phyloP scores from a whole-genome alignment of 164 flowering plant species.

The Sextonia rubra region DNA sequence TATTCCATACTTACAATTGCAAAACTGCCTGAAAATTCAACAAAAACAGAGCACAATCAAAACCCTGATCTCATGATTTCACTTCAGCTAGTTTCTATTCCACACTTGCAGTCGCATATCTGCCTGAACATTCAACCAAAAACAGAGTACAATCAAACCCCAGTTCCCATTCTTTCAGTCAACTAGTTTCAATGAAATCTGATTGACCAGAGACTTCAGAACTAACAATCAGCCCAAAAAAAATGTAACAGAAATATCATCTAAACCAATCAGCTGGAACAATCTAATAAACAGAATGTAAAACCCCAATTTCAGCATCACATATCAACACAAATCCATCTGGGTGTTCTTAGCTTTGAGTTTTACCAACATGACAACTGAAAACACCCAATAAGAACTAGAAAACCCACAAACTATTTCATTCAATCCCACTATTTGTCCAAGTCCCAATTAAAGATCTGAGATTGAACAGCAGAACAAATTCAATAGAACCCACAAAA shows the following conservation, averaged over 20 bases:
- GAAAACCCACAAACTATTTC: slow-evolving; percentile 10
- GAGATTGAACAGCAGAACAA: neutral
- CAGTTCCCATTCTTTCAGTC: neutral
- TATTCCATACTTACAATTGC: no score
- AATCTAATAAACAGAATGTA: neutral
- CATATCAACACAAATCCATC: neutral
- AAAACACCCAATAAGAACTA: neutral
- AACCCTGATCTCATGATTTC: no score
- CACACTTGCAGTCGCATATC: no score
- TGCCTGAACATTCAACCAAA: neutral
- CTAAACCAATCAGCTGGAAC: neutral
- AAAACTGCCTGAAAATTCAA: neutral
- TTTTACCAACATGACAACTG: neutral
- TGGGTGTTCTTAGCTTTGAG: slow-evolving; percentile 2
- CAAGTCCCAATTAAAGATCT: slow-evolving; percentile 17
- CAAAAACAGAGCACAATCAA: neutral
- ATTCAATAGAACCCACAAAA: neutral
- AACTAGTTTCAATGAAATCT: neutral
- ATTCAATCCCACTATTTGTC: neutral
- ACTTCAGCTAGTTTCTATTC: no score
- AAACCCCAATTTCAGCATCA: neutral
- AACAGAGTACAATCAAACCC: no score
- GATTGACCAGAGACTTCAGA: neutral
- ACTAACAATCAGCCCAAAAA: neutral
- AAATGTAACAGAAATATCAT: neutral